Evolutionary conservation across 352 stramenopile species (phyloP).

Genomic region (Phytophthora nicotianae): DNA sequence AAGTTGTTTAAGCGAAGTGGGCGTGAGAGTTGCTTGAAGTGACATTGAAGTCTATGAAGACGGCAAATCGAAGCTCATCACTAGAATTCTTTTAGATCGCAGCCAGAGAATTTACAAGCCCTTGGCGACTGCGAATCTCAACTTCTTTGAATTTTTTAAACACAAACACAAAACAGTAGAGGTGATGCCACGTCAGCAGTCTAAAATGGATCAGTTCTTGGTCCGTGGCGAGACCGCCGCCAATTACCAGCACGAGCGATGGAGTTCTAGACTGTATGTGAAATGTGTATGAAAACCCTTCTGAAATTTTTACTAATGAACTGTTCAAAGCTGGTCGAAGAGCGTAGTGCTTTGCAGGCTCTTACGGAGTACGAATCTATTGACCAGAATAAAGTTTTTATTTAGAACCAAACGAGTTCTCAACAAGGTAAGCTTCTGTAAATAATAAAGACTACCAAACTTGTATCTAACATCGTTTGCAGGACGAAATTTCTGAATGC

Average conservation of each 20-base stretch:
- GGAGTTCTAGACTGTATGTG: not conserved
- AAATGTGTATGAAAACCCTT: too few species aligned
- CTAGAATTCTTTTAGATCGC: too few species aligned
- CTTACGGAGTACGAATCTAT: constrained; percentile 3
- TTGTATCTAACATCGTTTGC: not conserved
- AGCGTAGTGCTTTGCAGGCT: constrained; percentile 5
- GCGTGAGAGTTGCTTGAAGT: too few species aligned
- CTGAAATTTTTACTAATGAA: too few species aligned
- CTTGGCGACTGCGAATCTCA: too few species aligned
- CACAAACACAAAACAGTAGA: too few species aligned
- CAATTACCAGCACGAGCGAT: constrained; percentile 3
- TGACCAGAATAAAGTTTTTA: constrained; percentile 1
- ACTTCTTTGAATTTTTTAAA: too few species aligned
- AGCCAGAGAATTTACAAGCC: too few species aligned
- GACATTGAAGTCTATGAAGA: too few species aligned
- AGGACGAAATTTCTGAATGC: constrained; percentile 11
- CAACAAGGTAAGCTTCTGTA: constrained; percentile 2
- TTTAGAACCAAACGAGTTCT: not conserved
- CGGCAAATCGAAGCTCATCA: too few species aligned
- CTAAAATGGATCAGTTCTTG: constrained; percentile 9
- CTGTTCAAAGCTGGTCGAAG: constrained; percentile 3
- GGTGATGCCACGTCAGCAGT: constrained; percentile 1
- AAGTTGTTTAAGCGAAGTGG: too few species aligned
- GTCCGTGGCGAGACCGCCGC: not conserved
- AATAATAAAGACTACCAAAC: not conserved